Conservation (phyloP, 108 stramenopile genomes). For the Mediolabrus comicus region DNA sequence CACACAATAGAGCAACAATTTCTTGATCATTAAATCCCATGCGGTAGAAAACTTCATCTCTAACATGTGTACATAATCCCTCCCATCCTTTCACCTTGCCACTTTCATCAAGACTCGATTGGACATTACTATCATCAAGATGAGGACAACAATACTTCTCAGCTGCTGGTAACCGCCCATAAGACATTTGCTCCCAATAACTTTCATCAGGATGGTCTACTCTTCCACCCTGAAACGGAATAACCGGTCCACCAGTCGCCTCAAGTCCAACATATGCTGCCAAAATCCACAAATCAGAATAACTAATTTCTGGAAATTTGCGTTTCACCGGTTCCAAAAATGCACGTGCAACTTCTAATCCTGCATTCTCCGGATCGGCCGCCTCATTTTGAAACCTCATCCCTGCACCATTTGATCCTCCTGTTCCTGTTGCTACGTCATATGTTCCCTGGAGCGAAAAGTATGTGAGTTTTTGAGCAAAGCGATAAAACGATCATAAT, state of each 20-base stretch:
- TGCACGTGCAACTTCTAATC: conserved; percentile 51
- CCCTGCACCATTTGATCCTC: conserved; percentile 80
- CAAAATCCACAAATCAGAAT: conserved; percentile 71
- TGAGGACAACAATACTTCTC: conserved; percentile 54
- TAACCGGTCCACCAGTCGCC: conserved; percentile 49
- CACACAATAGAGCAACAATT: conserved; percentile 67
- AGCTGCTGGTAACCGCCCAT: conserved; percentile 54
- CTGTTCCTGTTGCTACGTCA: conserved; percentile 50
- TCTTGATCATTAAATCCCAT: conserved; percentile 86
- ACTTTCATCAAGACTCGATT: conserved; percentile 39
- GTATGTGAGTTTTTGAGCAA: no score
- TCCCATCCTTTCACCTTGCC: conserved; percentile 57
- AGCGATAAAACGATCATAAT: no score
- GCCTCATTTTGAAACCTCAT: conserved; percentile 79
- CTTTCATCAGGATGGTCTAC: conserved; percentile 41
- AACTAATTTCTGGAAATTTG: conserved; percentile 51
- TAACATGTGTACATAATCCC: conserved; percentile 44
- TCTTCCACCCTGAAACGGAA: conserved; percentile 44
- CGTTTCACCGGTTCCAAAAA: conserved; percentile 67
- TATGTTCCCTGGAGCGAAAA: no score
- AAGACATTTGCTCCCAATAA: conserved; percentile 40
- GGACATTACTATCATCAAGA: conserved; percentile 42
- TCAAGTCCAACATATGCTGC: conserved; percentile 59
- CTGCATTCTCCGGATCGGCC: conserved; percentile 77
- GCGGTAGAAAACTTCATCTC: conserved; percentile 75